phyloP scores from a whole-genome alignment of 1,284 basidiomycete species.

The Tilletiopsis washingtonensis region DNA sequence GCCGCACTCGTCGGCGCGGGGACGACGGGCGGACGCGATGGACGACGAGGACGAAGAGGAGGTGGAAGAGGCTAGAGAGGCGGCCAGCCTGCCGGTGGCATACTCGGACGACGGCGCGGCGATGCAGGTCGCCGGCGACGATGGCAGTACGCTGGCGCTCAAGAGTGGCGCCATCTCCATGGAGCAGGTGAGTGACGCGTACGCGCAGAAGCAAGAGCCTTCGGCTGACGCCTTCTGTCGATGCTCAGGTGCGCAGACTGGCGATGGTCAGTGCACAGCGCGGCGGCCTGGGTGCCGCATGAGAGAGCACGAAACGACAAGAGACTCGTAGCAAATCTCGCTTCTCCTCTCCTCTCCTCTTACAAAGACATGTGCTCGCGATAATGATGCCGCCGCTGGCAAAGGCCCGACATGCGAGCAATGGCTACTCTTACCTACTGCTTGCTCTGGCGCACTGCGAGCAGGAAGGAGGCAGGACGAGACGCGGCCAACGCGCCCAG shows the following conservation, averaged over 20 bases:
- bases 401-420: no score
- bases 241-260: constrained; percentile 9
- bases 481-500: no score
- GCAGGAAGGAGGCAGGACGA: no score
- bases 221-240: not conserved
- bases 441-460: no score
- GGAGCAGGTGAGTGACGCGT: constrained; percentile 28
- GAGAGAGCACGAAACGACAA: no score
- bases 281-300: constrained; percentile 41
- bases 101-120: constrained; percentile 25
- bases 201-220: constrained; percentile 1
- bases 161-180: constrained; percentile 41
- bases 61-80: constrained; percentile 11
- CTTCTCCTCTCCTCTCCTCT: no score
- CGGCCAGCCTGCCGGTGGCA: constrained; percentile 15
- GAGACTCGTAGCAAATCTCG: no score
- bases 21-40: not conserved
- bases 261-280: constrained; percentile 33
- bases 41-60: constrained; percentile 18
- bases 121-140: constrained; percentile 38
- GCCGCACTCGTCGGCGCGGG: no score
- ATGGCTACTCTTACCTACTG: no score
- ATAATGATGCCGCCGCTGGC: no score
- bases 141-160: constrained; percentile 38
- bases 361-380: no score